A percentile compares a stretch with the other conserved stretches of the same genome.
Conservation (phyloP, 208 protist species). For the Zelonia costaricensis region DNA sequence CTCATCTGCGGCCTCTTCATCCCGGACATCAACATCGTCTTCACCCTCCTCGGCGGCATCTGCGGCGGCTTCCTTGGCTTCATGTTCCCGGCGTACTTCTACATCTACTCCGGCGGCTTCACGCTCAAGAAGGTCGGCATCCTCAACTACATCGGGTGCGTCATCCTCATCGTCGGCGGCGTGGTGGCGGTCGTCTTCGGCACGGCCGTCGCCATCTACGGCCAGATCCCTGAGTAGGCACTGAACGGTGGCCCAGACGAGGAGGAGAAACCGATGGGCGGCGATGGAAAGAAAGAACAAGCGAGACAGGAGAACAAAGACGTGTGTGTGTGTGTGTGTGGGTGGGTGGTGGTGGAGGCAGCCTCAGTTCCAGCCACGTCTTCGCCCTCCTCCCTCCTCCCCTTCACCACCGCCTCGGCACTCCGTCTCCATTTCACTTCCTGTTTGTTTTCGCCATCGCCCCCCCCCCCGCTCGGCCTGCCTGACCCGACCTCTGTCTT, state of each 20-base stretch:
- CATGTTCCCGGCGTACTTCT: slow-evolving; percentile 81
- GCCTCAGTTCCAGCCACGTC: too few species aligned
- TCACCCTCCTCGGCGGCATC: slow-evolving; percentile 70
- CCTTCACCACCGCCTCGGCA: too few species aligned
- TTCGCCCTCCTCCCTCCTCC: too few species aligned
- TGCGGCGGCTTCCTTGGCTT: slow-evolving; percentile 79
- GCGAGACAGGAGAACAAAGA: neutral
- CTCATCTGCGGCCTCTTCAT: slow-evolving; percentile 80
- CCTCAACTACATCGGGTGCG: slow-evolving; percentile 50
- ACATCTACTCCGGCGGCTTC: slow-evolving; percentile 71
- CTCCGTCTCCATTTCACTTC: too few species aligned
- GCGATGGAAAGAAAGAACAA: neutral
- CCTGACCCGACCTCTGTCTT: too few species aligned
- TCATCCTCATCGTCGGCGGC: slow-evolving; percentile 55
- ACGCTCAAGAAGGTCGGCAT: slow-evolving; percentile 51
- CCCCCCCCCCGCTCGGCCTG: too few species aligned
- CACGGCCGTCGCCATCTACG: slow-evolving; percentile 62
- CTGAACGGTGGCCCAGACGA: too few species aligned
- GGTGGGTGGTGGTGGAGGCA: too few species aligned
- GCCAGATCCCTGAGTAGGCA: slow-evolving; percentile 23
- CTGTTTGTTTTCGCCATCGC: too few species aligned
- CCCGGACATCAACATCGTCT: slow-evolving; percentile 77
- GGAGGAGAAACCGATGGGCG: neutral
- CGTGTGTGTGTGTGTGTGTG: neutral
- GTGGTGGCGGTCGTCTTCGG: slow-evolving; percentile 72